Evolutionary conservation across 2,329 filamentous ascomycete genomes (phyloP), one percentile per base, ranked within the genome.

Genomic region (Trichothecium sympodiale): DNA sequence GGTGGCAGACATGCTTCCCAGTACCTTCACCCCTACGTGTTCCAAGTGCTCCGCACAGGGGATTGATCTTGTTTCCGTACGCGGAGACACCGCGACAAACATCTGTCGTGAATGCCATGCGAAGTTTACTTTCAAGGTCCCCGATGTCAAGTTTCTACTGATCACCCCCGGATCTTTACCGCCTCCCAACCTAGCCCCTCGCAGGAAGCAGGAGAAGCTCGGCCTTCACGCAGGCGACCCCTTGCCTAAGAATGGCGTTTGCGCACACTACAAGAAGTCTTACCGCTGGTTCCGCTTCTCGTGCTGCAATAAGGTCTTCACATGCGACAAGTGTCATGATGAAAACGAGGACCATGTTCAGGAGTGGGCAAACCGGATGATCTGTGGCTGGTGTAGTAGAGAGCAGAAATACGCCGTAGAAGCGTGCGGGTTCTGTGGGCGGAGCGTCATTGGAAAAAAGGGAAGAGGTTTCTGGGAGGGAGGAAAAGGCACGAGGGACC

Each of bases 311-410:
- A 64, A 66, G 38, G 71, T 78, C 27, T 64, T 74, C 46, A 51
- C 73, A n/a, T 80, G 75, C 54, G 75, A 80, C 49, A 73, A 71
- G 60, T 93, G 85, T 57, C 85, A 93, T 50, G 83, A 91, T 53
- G 69, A 62, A 13, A 69, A 61, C 8, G 74, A 77, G 46, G 77
- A 81, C 34, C 85, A 93, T 59, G 62, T 71, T 7, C 79, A 83
- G 44, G 85, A 91, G 59, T 85, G 84, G 68, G 85, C 85, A 7
- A 85, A 80, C 49, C 67, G 83, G 33, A 91, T 91, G 83, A 75
- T 89, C 26, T 89, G 83, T 53, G 81, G 81, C 6, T 82, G 71
- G 62, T 85, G 84, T 56, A 85, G 80, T 43, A 67, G 85, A 35
- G 85, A 93, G 62, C 83, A 89, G 60, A 77, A 77, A 44, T 93